Base-by-base conservation (phyloP, 1,139 yeast genomes). In the Candida tetrigidarum region DNA sequence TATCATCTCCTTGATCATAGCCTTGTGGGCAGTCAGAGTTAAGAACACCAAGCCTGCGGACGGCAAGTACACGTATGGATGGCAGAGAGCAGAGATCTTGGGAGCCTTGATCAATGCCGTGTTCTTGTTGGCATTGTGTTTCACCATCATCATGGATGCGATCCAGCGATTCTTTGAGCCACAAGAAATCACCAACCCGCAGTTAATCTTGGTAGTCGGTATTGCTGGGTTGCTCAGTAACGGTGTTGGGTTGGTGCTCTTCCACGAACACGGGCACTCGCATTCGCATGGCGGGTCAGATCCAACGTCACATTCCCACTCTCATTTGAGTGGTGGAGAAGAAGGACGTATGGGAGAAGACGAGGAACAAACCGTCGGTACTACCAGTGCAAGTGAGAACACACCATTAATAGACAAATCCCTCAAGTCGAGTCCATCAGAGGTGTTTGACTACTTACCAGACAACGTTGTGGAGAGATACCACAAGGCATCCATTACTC, bases 21-120 rank as follows among this genome's bases (percentile, higher is more conserved):
- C 99, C 0, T 73, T 92, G 30, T 93, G 98, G 98, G 99, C 99
- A 0, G 98, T 93, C 20, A 80, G 81, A 52, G 96, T 91, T 19
- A 91, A 97, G 48, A 86, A 86, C 59, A 83, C 81, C 41, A 80
- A 84, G 59, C 84, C 86, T 16, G 96, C 96, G 1, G 96, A 90
- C 63, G 87, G 93, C 4, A 83, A 82, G 50, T 92, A 88, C 66
- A 92, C 97, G 4, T 92, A 92, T 59, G 98, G 97, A 10, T 89
- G 97, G 96, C 96, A 89, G 67, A 78, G 97, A 59, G 98, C 97
- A 5, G 98, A 89, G 68, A 92, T 91, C 52, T 77, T 90, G 56
- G 97, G 97, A 49, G 99, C 99, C 4, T 75, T 93, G 50, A 80
- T 93, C 55, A 93, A 93, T 61, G 97, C 97, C 2, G 97, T 93